These are phyloP conservation scores for Sinapis alba DNA, from an alignment of 441 rosid species.

Conservation along the genomic window DNA sequence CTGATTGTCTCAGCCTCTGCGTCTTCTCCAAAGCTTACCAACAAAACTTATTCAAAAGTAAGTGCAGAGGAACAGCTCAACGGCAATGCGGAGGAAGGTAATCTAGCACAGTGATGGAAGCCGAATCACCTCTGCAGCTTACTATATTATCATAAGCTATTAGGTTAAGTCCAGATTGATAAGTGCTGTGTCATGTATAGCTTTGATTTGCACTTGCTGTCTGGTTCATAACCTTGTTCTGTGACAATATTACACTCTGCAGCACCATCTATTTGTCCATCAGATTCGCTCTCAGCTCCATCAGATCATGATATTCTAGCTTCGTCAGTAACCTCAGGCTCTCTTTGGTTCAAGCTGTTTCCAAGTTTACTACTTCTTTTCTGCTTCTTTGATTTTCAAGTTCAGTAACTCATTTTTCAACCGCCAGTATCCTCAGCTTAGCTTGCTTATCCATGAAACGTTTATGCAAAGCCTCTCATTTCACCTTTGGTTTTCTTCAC, in stretches of 20 bases:
- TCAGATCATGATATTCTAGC: constrained; percentile 52
- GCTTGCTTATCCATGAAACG: constrained; percentile 61
- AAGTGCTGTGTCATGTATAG: constrained; percentile 20
- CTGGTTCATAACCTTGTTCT: constrained; percentile 53
- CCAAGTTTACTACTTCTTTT: constrained; percentile 17
- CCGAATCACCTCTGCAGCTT: constrained; percentile 12
- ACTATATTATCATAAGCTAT: constrained; percentile 5
- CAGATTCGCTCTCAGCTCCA: constrained; percentile 57
- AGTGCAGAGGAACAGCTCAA: constrained; percentile 44
- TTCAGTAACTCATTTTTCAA: constrained; percentile 47
- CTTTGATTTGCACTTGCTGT: constrained; percentile 28
- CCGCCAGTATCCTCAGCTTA: constrained; percentile 46
- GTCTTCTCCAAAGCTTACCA: constrained; percentile 50
- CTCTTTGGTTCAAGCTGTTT: no score
- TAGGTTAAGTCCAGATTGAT: constrained; percentile 2
- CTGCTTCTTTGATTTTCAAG: constrained; percentile 40
- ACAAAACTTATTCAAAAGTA: constrained; percentile 45
- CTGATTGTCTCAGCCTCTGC: constrained; percentile 34
- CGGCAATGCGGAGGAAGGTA: constrained; percentile 35
- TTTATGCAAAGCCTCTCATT: constrained; percentile 50
- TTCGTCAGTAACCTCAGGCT: constrained; percentile 48
- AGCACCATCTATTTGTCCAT: constrained; percentile 58
- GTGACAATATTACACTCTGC: constrained; percentile 46
- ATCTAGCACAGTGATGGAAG: constrained; percentile 18
- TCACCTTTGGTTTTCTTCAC: constrained; percentile 43